Conservation (phyloP, 129 eudicot genomes). For the Dittrichia graveolens region DNA sequence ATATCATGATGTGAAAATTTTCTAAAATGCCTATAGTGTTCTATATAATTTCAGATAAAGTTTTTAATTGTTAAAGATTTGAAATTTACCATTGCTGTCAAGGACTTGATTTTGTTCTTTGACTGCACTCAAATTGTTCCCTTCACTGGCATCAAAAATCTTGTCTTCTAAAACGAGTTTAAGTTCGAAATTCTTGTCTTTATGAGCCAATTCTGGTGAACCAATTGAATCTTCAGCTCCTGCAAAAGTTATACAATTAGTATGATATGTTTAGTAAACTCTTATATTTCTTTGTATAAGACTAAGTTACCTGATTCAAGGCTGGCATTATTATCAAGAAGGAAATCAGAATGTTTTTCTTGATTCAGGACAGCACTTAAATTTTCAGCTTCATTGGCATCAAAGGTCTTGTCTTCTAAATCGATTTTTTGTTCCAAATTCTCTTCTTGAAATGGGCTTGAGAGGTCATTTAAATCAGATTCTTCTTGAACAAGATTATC, state of each 20-base stretch:
- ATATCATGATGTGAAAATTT: background rate
- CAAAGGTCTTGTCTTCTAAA: background rate
- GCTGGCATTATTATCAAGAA: background rate
- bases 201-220: background rate
- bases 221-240: constrained; percentile 21
- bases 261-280: background rate
- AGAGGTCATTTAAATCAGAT: background rate
- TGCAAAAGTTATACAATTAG: background rate
- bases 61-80: background rate
- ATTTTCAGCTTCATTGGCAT: background rate
- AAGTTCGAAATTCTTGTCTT: background rate
- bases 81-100: constrained; percentile 27
- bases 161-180: too few relatives aligned
- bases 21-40: background rate
- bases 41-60: background rate
- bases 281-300: background rate
- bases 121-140: background rate
- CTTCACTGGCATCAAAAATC: too few relatives aligned
- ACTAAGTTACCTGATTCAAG: constrained; percentile 4
- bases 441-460: constrained; percentile 20
- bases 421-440: background rate
- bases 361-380: background rate
- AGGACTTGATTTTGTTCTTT: background rate
- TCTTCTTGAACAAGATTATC: background rate
- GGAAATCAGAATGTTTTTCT: background rate